phyloP scores from a whole-genome alignment of 352 stramenopile genomes.

The Pythium insidiosum region DNA sequence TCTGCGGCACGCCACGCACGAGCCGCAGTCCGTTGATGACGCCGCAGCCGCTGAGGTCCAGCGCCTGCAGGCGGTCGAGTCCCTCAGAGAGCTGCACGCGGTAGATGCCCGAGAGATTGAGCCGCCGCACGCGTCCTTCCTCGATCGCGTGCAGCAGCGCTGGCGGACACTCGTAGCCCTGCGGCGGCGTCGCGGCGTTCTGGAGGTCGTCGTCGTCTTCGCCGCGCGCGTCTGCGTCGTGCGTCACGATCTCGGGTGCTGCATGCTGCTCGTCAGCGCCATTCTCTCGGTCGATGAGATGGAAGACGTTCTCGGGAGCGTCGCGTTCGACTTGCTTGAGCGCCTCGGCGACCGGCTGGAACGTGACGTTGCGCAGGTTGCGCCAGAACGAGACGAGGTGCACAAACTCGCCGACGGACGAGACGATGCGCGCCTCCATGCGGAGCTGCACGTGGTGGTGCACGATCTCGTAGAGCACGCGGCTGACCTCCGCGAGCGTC shows the following conservation, averaged over 20 bases:
- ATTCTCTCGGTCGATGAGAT: slow-evolving; percentile 1
- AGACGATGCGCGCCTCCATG: slow-evolving; percentile 28
- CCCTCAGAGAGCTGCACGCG: slow-evolving; percentile 47
- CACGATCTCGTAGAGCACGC: slow-evolving; percentile 38
- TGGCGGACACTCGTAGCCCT: slow-evolving; percentile 22
- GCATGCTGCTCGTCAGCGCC: slow-evolving; percentile 2
- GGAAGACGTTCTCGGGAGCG: slow-evolving; percentile 13
- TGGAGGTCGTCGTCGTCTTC: too few species aligned
- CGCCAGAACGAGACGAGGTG: slow-evolving; percentile 31
- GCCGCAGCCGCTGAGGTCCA: slow-evolving; percentile 54
- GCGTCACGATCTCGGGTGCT: slow-evolving; percentile 7
- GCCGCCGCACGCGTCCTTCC: slow-evolving; percentile 15
- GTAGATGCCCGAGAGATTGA: slow-evolving; percentile 43
- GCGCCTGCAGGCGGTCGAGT: slow-evolving; percentile 28
- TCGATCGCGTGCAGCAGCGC: slow-evolving; percentile 22
- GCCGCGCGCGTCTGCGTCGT: slow-evolving; percentile 12
- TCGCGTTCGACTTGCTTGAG: slow-evolving; percentile 5
- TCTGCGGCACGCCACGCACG: slow-evolving; percentile 26
- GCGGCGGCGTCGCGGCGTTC: too few species aligned
- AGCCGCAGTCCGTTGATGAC: slow-evolving; percentile 34
- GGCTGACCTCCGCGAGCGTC: slow-evolving; percentile 37
- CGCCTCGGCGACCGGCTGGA: slow-evolving; percentile 31
- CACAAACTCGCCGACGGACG: slow-evolving; percentile 23
- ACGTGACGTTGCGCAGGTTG: slow-evolving; percentile 48
- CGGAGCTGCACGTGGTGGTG: slow-evolving; percentile 36